Evolutionary conservation across 2,329 filamentous ascomycete genomes (phyloP).

Genomic region (Stagonosporopsis tanaceti): DNA sequence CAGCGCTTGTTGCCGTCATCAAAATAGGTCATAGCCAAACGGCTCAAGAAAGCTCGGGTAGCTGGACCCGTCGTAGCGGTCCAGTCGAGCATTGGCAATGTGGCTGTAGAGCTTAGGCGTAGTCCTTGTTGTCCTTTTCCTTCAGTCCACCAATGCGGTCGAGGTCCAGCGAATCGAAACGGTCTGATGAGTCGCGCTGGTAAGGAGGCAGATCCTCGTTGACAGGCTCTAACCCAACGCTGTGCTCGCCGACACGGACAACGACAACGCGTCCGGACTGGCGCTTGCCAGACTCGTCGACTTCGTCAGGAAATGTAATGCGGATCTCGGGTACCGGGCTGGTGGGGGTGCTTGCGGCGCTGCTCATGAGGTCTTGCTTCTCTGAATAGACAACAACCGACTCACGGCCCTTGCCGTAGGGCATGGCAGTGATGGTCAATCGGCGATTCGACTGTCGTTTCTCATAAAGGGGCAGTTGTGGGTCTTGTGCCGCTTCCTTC

Average conservation of each 20-base stretch:
- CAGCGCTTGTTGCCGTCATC: slow-evolving; percentile 44
- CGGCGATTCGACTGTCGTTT: slow-evolving; percentile 62
- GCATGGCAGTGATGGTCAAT: slow-evolving; percentile 60
- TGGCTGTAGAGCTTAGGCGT: slow-evolving; percentile 34
- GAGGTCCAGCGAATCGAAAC: slow-evolving; percentile 94
- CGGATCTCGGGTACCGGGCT: slow-evolving; percentile 92
- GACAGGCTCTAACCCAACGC: slow-evolving; percentile 88
- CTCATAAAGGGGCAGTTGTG: slow-evolving; percentile 72
- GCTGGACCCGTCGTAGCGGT: slow-evolving; percentile 25
- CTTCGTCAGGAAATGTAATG: slow-evolving; percentile 97
- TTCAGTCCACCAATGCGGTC: slow-evolving; percentile 93
- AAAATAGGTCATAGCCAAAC: slow-evolving; percentile 50
- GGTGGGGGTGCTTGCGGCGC: slow-evolving; percentile 76
- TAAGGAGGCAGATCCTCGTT: slow-evolving; percentile 85
- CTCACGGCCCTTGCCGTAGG: slow-evolving; percentile 63
- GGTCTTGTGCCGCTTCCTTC: slow-evolving; percentile 57
- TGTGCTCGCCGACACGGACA: slow-evolving; percentile 87
- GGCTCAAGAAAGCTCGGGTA: slow-evolving; percentile 34
- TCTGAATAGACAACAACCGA: slow-evolving; percentile 79
- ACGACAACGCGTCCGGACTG: slow-evolving; percentile 90
- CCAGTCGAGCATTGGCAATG: slow-evolving; percentile 28
- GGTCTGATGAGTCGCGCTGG: slow-evolving; percentile 77
- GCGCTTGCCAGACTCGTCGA: slow-evolving; percentile 80
- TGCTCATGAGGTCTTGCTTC: slow-evolving; percentile 79
- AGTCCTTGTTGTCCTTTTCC: slow-evolving; percentile 76